These are phyloP conservation scores for Phascolomyces articulosus DNA, from an alignment of 371 early-diverging fungal species.

Conservation along the genomic window DNA sequence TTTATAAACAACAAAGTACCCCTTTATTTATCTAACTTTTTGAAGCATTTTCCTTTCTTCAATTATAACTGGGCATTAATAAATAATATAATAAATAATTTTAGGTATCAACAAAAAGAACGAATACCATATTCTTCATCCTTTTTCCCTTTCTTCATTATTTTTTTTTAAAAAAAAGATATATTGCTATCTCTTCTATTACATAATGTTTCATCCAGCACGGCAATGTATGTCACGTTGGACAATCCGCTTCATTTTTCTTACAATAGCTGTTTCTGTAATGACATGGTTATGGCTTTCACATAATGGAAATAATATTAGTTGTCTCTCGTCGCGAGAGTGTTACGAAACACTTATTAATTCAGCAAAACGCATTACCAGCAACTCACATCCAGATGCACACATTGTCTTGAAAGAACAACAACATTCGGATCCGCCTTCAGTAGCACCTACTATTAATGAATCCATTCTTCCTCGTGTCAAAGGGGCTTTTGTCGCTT, in stretches of 20 bases:
- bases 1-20: too few species aligned
- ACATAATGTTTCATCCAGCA: slow-evolving; percentile 18
- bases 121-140: too few species aligned
- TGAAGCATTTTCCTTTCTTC: too few species aligned
- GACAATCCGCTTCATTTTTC: slow-evolving; percentile 13
- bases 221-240: slow-evolving; percentile 23
- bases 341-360: slow-evolving; percentile 17
- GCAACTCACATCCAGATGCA: not conserved
- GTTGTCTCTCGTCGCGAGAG: slow-evolving; percentile 14
- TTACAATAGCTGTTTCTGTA: not conserved
- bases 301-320: not conserved
- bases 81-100: too few species aligned
- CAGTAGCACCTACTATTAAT: not conserved
- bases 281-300: slow-evolving; percentile 10
- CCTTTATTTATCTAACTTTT: too few species aligned
- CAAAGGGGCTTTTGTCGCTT: slow-evolving; percentile 65
- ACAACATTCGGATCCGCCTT: not conserved
- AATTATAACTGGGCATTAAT: too few species aligned
- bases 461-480: slow-evolving; percentile 28
- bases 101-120: too few species aligned
- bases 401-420: not conserved
- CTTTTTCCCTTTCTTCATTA: not conserved
- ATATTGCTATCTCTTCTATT: not conserved
- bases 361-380: slow-evolving; percentile 9
- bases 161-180: too few species aligned